Evolutionary conservation across 2,329 filamentous ascomycete species (phyloP).

Genomic region (Botrytis tulipae): DNA sequence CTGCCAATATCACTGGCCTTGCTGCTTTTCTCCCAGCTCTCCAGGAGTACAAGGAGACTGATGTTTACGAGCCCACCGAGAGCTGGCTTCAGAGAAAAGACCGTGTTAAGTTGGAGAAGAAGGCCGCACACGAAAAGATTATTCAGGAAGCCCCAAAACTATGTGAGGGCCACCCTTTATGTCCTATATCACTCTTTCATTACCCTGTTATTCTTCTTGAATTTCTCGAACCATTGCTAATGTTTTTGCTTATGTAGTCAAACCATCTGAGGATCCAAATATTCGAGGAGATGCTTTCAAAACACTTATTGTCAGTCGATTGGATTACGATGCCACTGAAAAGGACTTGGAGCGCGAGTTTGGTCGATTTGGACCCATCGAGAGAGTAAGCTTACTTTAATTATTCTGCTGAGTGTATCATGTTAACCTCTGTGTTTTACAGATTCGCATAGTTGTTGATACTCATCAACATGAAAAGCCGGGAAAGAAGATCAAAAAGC

Average conservation of each 20-base stretch:
- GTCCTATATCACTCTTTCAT: constrained; percentile 32
- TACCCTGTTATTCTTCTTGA: not conserved
- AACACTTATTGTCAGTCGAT: constrained; percentile 85
- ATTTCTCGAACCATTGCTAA: constrained; percentile 25
- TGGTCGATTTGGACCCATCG: constrained; percentile 87
- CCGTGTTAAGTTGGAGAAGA: constrained; percentile 78
- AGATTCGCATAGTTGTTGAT: constrained; percentile 88
- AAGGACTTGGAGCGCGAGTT: constrained; percentile 93
- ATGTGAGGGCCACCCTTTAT: constrained; percentile 37
- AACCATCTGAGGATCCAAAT: constrained; percentile 80
- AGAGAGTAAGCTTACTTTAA: constrained; percentile 61
- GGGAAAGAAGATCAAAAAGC: constrained; percentile 77
- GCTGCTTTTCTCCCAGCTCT: constrained; percentile 72
- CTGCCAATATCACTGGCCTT: constrained; percentile 69
- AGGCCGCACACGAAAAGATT: constrained; percentile 59
- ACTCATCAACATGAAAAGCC: constrained; percentile 65
- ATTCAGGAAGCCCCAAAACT: constrained; percentile 35
- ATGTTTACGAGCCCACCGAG: constrained; percentile 78
- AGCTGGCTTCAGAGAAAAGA: constrained; percentile 90
- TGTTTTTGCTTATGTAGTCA: constrained; percentile 53
- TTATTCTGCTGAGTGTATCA: not conserved
- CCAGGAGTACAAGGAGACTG: constrained; percentile 73
- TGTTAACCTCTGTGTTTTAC: constrained; percentile 24
- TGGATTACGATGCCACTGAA: constrained; percentile 86
- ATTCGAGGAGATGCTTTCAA: constrained; percentile 92